Conservation (phyloP, 306 rosid species). For the Canavalia ensiformis region DNA sequence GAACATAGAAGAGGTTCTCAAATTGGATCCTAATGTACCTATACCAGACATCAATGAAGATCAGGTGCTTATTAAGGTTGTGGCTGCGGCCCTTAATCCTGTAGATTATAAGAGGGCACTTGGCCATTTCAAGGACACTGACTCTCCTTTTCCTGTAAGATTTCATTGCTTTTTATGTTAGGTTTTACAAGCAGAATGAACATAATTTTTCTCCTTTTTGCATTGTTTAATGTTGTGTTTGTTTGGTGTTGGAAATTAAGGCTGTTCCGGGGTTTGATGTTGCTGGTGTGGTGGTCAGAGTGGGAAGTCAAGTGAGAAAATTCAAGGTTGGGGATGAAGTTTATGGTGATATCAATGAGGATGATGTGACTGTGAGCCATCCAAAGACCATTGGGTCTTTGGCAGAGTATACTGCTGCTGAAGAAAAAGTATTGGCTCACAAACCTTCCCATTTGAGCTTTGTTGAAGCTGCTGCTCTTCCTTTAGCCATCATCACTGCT, state of each 20-base stretch:
- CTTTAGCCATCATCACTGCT: conserved; percentile 67
- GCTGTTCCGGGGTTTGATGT: conserved; percentile 41
- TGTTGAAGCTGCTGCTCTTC: conserved; percentile 72
- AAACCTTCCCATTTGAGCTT: conserved; percentile 73
- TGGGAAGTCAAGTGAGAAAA: conserved; percentile 42
- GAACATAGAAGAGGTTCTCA: conserved; percentile 57
- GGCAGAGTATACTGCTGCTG: conserved; percentile 53
- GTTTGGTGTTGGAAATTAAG: conserved; percentile 12
- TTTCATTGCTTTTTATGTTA: background rate
- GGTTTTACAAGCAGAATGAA: no score
- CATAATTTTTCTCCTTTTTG: background rate
- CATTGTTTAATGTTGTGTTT: background rate
- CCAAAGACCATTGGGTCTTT: conserved; percentile 3
- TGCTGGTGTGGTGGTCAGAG: conserved; percentile 48
- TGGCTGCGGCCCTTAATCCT: conserved; percentile 67
- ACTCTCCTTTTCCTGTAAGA: conserved; percentile 54
- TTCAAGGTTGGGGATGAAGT: conserved; percentile 43
- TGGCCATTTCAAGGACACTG: conserved; percentile 47
- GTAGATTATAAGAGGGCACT: conserved; percentile 60
- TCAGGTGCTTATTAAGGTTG: conserved; percentile 63
- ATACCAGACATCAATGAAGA: conserved; percentile 58
- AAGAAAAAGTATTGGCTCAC: conserved; percentile 63
- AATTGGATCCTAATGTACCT: conserved; percentile 53
- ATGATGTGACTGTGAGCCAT: background rate
- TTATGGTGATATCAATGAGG: conserved; percentile 13